These are phyloP conservation scores for Diaporthe nobilis DNA, from an alignment of 2,329 filamentous ascomycete genomes.

Conservation along the genomic window DNA sequence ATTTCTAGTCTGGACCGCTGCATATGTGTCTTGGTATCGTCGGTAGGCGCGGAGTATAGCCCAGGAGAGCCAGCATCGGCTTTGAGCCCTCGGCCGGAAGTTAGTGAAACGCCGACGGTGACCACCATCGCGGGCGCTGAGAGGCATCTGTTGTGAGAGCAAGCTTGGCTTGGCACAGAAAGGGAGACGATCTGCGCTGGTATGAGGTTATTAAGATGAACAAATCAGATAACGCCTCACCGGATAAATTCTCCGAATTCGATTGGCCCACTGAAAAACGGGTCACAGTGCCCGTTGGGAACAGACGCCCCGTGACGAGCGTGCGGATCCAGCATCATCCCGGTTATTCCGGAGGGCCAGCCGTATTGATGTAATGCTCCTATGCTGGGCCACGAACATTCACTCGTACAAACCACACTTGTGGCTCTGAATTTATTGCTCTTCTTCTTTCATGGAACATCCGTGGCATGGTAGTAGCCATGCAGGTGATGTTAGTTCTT, in stretches of 20 bases:
- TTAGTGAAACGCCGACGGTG: neutral
- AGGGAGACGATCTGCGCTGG: neutral
- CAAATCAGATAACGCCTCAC: conserved; percentile 1
- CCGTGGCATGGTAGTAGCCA: neutral
- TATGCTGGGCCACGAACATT: neutral
- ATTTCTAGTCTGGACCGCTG: neutral
- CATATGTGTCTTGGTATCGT: neutral
- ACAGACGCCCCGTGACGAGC: conserved; percentile 20
- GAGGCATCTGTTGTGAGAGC: conserved; percentile 2
- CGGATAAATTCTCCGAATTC: conserved; percentile 20
- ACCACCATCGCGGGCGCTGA: neutral
- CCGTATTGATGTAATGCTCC: neutral
- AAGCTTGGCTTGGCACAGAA: neutral
- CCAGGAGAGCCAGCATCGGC: neutral
- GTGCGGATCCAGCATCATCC: neutral
- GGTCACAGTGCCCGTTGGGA: conserved; percentile 28
- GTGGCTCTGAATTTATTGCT: neutral
- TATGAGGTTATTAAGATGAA: conserved; percentile 27
- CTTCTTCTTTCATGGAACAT: neutral
- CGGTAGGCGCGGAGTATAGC: neutral
- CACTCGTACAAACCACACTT: neutral
- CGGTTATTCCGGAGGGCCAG: neutral
- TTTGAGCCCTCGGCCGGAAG: neutral
- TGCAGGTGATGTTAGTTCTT: neutral
- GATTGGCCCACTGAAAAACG: conserved; percentile 14